Evolutionary conservation across 768 basidiomycete species (phyloP), one percentile per base, ranked within the genome.

Genomic region (Austroboletus eburneus): DNA sequence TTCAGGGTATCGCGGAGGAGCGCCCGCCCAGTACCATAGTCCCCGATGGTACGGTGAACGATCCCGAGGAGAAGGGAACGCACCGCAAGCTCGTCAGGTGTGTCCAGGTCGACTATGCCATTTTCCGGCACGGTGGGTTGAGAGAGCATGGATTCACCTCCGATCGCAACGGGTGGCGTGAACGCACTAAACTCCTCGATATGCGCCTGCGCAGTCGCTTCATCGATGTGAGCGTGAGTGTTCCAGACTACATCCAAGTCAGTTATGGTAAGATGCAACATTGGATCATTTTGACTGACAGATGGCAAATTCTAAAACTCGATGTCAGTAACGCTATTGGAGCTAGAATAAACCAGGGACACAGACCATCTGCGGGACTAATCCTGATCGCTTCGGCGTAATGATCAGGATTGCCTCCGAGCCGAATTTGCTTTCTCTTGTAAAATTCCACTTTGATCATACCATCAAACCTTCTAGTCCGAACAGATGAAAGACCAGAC

Each of bases 51-150:
- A 23, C 84, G 78, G 56, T 87, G 77, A 14, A 75, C 69, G 54
- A 84, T 76, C 3, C 87, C 87, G 4, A 89, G 72, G 5, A 90
- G 72, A 3, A 89, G 75, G 0, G 81, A 71, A 5, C 87, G 83
- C 20, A 87, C 60, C 0, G 83, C 86, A 13, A 79, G 68, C 55
- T 90, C 87, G 54, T 90, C 87, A 0, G 80, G 68, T 0, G 81
- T 85, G 59, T 87, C 83, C 14, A 87, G 72, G 56, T 79, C 79
- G 30, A 45, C 29, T 13, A 27, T 1, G 3, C 35, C 17, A n/a
- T 43, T 40, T 16, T 17, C n/a, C 5, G 34, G 35, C 4, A 34
- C 21, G 4, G 36, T 25, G 20, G 48, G 32, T 37, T 22, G 42
- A 12, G 43, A 21, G 0, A 0, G 21, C 39, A 67, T 65, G 52